Evolutionary conservation across 176 grass and related monocot species (phyloP), one percentile per base, ranked within the genome.

Genomic region (Zea luxurians): DNA sequence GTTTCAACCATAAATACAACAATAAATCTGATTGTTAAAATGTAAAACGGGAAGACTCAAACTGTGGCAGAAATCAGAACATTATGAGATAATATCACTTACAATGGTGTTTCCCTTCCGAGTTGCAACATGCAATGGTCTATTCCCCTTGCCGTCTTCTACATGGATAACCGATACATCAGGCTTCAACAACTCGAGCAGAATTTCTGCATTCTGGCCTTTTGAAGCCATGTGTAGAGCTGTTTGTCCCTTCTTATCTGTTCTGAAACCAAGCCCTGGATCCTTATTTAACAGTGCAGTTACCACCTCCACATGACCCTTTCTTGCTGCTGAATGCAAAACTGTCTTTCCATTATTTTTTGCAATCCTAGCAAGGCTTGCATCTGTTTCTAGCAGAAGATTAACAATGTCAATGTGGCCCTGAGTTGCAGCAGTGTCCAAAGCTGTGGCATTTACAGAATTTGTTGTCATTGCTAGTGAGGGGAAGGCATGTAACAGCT

Each of bases 161-260:
- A 88, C 66, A 88, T 92, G 82, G 68, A 94, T 80, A 68, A 92
- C 89, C 13, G 91, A 90, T 44, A 84, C 58, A 84, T 97, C 83
- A 65, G 87, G 91, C 64, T 91, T 88, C 76, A 97, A 70, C 52
- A 97, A 74, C 82, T 93, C 94, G 3, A 92, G 52, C 50, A 97
- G 64, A 21, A 94, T 90, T 37, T 94, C 87, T 36, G 82, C 89
- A 85, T 92, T 97, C 82, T 94, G 94, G 41, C 89, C 91, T 87
- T 97, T 97, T 5, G 88, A 90, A 66, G 94, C 91, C 94, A 97
- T 97, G 85, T 97, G 94, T 9, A 97, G 63, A 13, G 94, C 94
- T 72, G 94, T 92, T 61, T 97, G 94, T 52, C 94, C 94, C 73
- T 97, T 97, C 78, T 88, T 97, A 64, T 97, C 94, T 34, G 73